Base-by-base conservation (phyloP, 2,329 filamentous ascomycete genomes). In the Botrytis galanthina region DNA sequence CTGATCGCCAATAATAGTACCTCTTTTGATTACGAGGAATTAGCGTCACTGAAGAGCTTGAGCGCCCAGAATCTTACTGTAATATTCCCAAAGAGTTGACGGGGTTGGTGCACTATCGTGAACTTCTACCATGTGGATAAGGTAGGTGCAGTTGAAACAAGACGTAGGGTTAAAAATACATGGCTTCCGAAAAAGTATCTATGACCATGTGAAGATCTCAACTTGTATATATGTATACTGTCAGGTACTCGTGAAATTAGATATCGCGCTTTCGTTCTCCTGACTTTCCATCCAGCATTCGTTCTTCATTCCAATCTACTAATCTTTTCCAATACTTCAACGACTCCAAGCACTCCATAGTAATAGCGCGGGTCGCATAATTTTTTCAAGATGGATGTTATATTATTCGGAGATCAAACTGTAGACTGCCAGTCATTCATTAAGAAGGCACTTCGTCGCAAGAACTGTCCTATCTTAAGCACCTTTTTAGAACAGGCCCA, bases 401-500 rank as follows among this genome's bases (percentile, higher is more conserved):
- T 78, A 73, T 68, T 76, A 48, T 76, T 77, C 48, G 74, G 75
- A 46, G 76, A 76, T 74, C 75, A 77, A 64, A 77, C 75, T 9
- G 73, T 73, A 14, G 74, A 77, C 64, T 76, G 74, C 60, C 73
- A 75, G 69, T 62, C 74, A 51, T 76, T 77, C 48, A 57, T 77
- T 37, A 73, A 70, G 35, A 76, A 77, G 51, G 59, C 72, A 54
- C 71, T 76, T 46, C 69, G 70, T 68, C 71, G 75, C 70, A 76
- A 78, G 42, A 75, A 75, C 29, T 70, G 67, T 35, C 76, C 77
- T 46, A 75, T 77, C 29, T 67, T 77, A 37, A 73, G 73, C n/a
- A 75, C 73, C 68, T 92, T 92, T 80, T 82, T 92, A 74, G 86
- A 89, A 76, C 85, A 87, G 75, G 85, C 84, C 70, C 85, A 86